Evolutionary conservation across 306 rosid genomes (phyloP), one percentile per base, ranked within the genome.

Genomic region (Rosa lucieae): DNA sequence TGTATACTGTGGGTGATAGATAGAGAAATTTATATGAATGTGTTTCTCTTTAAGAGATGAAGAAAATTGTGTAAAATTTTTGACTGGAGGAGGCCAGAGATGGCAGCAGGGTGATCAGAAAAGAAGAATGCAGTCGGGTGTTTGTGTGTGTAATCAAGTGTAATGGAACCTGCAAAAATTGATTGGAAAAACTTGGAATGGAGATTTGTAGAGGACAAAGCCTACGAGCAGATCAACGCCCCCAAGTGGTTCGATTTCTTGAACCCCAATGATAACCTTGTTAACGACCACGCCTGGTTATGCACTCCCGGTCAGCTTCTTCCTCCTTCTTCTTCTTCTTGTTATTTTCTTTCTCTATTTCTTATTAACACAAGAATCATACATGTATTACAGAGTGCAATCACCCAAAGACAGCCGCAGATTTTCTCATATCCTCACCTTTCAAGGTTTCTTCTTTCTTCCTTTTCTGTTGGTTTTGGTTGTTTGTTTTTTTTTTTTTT

Each of bases 171-270:
- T 23, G 97, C 97, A 51, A 96, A 91, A 77, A 90, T 96, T 55
- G 98, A 96, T 72, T 96, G 99, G 99, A 91, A 93, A 82, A 83
- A 83, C 87, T 3, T 93, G 11, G 98, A 96, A 62, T 96, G 93
- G 87, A 89, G 67, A 49, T 96, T 93, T 79, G 92, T 84, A 0
- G 96, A 89, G 78, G 99, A 96, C 63, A 88, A 89, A 42, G 78
- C 84, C n/a, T 96, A 83, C 82, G 99, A 96, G 79, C 85, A 93
- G 80, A 88, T 96, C 46, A 91, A 91, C 72, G 99, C 98, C 8
- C 99, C 99, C 69, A 91, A 93, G 74, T 96, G 94, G 93, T 85
- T 96, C 73, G 99, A 96, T 81, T 93, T 96, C 90, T 88, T 84
- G 85, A 81, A 92, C 74, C 84, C 86, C 9, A 44, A 61, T 10